Evolutionary conservation across 805 yeast genomes (phyloP).

Genomic region (Ogataea pini): DNA sequence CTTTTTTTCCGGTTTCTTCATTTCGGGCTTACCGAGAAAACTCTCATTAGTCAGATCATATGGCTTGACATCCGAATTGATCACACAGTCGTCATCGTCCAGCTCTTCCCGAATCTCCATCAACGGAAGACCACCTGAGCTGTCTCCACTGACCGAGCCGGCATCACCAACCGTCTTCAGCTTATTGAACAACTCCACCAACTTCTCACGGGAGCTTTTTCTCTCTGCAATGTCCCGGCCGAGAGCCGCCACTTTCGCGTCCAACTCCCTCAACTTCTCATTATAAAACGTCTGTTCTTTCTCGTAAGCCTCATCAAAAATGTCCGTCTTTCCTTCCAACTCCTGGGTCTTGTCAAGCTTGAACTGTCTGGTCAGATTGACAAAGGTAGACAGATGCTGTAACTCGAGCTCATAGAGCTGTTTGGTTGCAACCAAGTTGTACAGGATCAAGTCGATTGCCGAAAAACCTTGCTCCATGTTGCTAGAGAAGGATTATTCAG

Average conservation of each 20-base stretch:
- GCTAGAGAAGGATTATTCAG: neutral
- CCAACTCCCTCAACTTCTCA: conserved; percentile 15
- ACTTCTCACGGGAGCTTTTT: conserved; percentile 28
- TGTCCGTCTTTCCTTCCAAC: conserved; percentile 15
- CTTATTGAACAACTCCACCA: conserved; percentile 30
- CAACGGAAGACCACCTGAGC: conserved; percentile 62
- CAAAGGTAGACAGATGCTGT: conserved; percentile 22
- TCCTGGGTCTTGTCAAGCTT: conserved; percentile 21
- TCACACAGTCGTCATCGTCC: conserved; percentile 79
- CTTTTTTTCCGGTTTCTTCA: no score
- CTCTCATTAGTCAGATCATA: conserved; percentile 9
- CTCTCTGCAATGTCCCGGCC: conserved; percentile 42
- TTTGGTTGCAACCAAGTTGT: conserved; percentile 28
- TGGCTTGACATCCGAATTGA: conserved; percentile 46
- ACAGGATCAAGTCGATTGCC: conserved; percentile 28
- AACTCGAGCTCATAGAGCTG: conserved; percentile 31
- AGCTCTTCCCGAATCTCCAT: conserved; percentile 84
- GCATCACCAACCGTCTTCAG: neutral
- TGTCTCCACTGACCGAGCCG: no score
- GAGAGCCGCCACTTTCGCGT: conserved; percentile 16
- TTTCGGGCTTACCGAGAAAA: no score
- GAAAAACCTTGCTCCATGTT: conserved; percentile 29
- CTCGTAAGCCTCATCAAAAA: conserved; percentile 23
- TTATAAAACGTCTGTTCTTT: conserved; percentile 23
- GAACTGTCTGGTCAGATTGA: conserved; percentile 16